These are phyloP conservation scores for Scheffersomyces cryptocercus DNA, from an alignment of 1,139 yeast genomes.

Conservation along the genomic window DNA sequence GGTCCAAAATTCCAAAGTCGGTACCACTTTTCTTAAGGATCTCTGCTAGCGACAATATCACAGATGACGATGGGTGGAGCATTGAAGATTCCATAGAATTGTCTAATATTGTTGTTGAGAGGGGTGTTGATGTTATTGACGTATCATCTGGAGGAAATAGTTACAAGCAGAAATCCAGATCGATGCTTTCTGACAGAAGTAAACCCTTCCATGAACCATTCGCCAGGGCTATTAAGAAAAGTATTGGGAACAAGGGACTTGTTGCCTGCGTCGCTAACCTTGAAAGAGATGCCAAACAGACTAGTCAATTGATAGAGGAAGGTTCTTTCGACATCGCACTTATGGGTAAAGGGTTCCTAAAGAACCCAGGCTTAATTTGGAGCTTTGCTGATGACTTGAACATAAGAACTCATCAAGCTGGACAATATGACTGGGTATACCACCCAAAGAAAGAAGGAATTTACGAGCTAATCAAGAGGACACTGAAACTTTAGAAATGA, in stretches of 20 bases:
- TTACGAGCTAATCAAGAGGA: constrained; percentile 6
- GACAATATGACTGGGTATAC: constrained; percentile 35
- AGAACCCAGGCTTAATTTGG: constrained; percentile 50
- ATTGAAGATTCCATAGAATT: constrained; percentile 47
- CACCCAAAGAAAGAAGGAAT: constrained; percentile 3
- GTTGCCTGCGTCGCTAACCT: constrained; percentile 53
- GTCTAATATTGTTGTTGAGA: constrained; percentile 38
- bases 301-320: constrained; percentile 40
- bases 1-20: constrained; percentile 28
- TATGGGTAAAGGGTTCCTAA: constrained; percentile 47
- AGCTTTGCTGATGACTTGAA: constrained; percentile 51
- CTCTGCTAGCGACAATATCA: constrained; percentile 41
- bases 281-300: constrained; percentile 27
- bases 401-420: constrained; percentile 38
- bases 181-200: too few species aligned
- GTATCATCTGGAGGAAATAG: constrained; percentile 57
- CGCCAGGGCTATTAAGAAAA: constrained; percentile 44
- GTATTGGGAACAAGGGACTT: constrained; percentile 39
- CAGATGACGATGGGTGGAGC: constrained; percentile 44
- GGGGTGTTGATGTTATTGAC: constrained; percentile 55
- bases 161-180: constrained; percentile 28
- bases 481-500: background rate
- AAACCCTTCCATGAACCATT: constrained; percentile 30
- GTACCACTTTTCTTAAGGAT: constrained; percentile 48
- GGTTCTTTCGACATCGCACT: constrained; percentile 48